Base-by-base conservation (phyloP, 164 flowering plant species). In the Vitis rupestris region DNA sequence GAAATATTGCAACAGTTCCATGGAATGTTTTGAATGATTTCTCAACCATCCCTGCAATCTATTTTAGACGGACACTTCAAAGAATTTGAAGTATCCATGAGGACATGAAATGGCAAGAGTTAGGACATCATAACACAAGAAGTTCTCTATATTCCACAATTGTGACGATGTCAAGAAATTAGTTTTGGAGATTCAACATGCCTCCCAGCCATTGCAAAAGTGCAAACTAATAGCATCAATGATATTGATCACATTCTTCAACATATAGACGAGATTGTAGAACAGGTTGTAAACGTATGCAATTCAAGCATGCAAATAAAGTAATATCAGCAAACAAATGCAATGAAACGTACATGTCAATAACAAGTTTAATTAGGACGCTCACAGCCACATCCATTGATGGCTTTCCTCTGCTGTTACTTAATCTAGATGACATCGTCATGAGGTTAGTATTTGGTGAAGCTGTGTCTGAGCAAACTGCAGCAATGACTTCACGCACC, bases 341-440 rank as follows among this genome's bases (percentile, higher is more conserved):
- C 29, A 72, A n/a, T 10, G 50, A 52, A 80, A 79, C 97, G 69
- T 93, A 96, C 99, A 93, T 96, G 93, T 96, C 99, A 80, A 96
- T 96, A 53, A 96, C 92, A 77, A 96, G 97, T 82, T 96, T 96
- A 49, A 96, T 85, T 61, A 96, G 95, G 72, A 96, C 98, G 80
- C 99, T 96, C 72, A 85, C 97, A 78, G 98, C 99, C 67, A 88
- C 95, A 83, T 96, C 99, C 78, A 88, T 84, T 17, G 97, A 82
- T 15, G 97, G 95, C 78, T 84, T 93, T 74, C 97, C 92, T 80
- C 83, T 73, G 73, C 74, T 85, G 63, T 78, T 86, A 69, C 78
- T 91, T 74, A 91, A 78, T 83, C 79, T 87, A 47, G 97, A 85
- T 52, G 99, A 89, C 57, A 87, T 72, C 23, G 92, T 85, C 86